A percentile compares a stretch with the other conserved stretches of the same genome.
These are phyloP conservation scores for Pichia exigua DNA, from an alignment of 805 yeast species.

Conservation along the genomic window DNA sequence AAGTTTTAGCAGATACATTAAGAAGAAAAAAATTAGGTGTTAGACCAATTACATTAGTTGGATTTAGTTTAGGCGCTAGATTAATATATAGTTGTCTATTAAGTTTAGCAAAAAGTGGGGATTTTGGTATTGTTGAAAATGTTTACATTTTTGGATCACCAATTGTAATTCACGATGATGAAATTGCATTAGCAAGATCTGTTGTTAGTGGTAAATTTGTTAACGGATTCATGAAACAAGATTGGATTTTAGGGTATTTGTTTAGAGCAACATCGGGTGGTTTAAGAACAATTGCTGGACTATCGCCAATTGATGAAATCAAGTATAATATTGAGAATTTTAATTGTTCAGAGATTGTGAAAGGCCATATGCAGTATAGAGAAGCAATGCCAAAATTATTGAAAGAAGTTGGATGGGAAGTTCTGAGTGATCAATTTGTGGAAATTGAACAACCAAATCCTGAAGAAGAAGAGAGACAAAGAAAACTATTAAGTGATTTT, in stretches of 20 bases:
- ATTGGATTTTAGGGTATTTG: slow-evolving; percentile 92
- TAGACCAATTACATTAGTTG: slow-evolving; percentile 85
- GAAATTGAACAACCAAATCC: slow-evolving; percentile 97
- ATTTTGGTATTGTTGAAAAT: slow-evolving; percentile 81
- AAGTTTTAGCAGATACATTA: slow-evolving; percentile 82
- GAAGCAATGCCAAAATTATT: slow-evolving; percentile 82
- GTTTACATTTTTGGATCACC: slow-evolving; percentile 88
- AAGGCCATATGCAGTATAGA: slow-evolving; percentile 97
- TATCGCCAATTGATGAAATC: slow-evolving; percentile 60
- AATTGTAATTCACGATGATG: slow-evolving; percentile 68
- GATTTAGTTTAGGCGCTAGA: slow-evolving; percentile 90
- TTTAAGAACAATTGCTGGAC: slow-evolving; percentile 81
- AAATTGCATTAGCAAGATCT: slow-evolving; percentile 67
- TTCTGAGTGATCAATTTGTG: slow-evolving; percentile 81
- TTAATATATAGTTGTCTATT: slow-evolving; percentile 83
- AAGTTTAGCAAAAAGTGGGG: slow-evolving; percentile 79
- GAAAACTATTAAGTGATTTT: slow-evolving; percentile 75
- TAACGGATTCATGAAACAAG: slow-evolving; percentile 85
- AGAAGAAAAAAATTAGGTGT: slow-evolving; percentile 84
- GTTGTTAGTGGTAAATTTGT: slow-evolving; percentile 86
- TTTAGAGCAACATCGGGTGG: slow-evolving; percentile 97
- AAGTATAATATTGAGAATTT: slow-evolving; percentile 56
- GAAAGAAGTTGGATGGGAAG: slow-evolving; percentile 64
- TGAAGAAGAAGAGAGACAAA: slow-evolving; percentile 72
- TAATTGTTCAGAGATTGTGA: slow-evolving; percentile 79